Evolutionary conservation across 441 rosid species (phyloP).

Genomic region (Theobroma grandiflorum): DNA sequence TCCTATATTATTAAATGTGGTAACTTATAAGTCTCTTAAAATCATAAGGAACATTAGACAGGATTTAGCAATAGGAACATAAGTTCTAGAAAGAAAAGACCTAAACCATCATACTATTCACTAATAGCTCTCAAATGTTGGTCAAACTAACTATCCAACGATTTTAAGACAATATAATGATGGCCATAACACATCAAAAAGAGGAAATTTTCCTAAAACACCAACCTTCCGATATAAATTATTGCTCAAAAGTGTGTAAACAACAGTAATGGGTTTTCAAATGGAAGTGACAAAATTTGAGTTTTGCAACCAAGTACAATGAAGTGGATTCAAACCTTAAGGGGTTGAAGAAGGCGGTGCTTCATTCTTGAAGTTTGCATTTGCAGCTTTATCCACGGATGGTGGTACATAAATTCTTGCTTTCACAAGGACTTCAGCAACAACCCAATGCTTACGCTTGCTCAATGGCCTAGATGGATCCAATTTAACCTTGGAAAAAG

Average conservation of each 20-base stretch:
- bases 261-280: background rate
- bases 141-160: background rate
- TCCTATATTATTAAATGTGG: background rate
- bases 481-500: slow-evolving; percentile 63
- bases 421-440: slow-evolving; percentile 87
- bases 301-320: background rate
- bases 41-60: background rate
- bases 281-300: background rate
- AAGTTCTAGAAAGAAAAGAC: no score
- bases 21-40: background rate
- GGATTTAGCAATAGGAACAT: background rate
- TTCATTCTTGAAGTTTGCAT: slow-evolving; percentile 19
- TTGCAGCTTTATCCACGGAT: slow-evolving; percentile 24
- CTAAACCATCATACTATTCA: background rate
- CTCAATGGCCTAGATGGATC: slow-evolving; percentile 92
- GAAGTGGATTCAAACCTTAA: slow-evolving; percentile 31
- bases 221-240: background rate
- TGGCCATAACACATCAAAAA: background rate
- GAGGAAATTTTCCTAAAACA: background rate
- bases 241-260: background rate
- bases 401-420: slow-evolving; percentile 78
- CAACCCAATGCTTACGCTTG: slow-evolving; percentile 72
- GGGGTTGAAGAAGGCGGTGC: slow-evolving; percentile 34
- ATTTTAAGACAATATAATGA: background rate
- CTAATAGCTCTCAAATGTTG: background rate